Base-by-base conservation (phyloP, 805 yeast species). In the Candida namnaoensis region DNA sequence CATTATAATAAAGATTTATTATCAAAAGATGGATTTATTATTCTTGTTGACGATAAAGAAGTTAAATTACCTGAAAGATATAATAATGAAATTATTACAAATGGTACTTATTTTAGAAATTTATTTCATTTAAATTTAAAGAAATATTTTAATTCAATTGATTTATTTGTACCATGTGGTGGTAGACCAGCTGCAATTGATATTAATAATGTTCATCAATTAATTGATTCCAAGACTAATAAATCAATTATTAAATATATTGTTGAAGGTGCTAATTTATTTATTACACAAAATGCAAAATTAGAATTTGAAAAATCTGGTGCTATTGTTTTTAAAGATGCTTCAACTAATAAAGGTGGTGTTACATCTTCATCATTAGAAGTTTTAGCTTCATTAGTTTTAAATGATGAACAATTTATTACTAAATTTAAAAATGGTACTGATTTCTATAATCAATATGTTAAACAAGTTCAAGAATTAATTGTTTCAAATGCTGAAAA, bases 161-260 rank as follows among this genome's bases (percentile, higher is more conserved):
- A 88, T 54, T 68, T 91, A 57, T 90, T 93, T 65, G 97, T 90
- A 36, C 99, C 99, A 44, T 91, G 99, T 66, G 99, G 99, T 64
- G 99, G 99, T 52, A 83, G 99, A 66, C 99, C 99, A 45, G 91
- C 86, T 53, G 95, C 98, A 19, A 80, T 91, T 61, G 95, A 90
- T 62, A 78, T 90, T 48, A 82, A 79, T 62, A 93, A 85, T 55
- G 93, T 90, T 44, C 67, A 70, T 47, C 66, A 66, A 41, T 76
- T 88, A 53, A 76, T 93, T 51, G 87, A 84, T 61, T 71, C 69
- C 35, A 78, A 78, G 54, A 80, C 90, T 28, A 95, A 93, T 44
- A 81, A 82, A 63, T 63, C 85, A 19, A 68, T 76, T 50, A 74
- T 93, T 52, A 95, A 95, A 38, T 88, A 82, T 65, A 78, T 91